Evolutionary conservation across 257 asterid genomes (phyloP).

Genomic region (Jaltomata sinuosa): DNA sequence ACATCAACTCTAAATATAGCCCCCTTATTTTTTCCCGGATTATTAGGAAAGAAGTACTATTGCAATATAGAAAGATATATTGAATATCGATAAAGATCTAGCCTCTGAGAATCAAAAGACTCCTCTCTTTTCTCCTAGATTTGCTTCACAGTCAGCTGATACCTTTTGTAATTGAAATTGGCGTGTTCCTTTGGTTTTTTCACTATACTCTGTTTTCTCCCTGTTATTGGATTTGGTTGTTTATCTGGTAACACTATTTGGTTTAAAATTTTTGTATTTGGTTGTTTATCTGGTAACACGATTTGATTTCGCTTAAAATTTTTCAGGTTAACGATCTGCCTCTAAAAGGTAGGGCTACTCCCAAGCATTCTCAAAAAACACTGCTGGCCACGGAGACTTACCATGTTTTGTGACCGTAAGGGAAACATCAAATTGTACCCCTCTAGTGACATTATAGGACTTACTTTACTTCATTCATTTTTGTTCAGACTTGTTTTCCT

Average conservation of each 20-base stretch:
- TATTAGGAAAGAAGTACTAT: background rate
- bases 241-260: background rate
- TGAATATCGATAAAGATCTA: background rate
- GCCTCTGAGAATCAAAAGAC: background rate
- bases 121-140: background rate
- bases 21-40: background rate
- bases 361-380: slow-evolving; percentile 65
- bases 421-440: background rate
- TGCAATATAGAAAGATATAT: background rate
- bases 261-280: slow-evolving; percentile 8
- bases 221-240: background rate
- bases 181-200: background rate
- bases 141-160: background rate
- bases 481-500: slow-evolving; percentile 1
- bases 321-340: slow-evolving; percentile 66
- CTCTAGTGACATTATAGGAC: background rate
- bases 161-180: background rate
- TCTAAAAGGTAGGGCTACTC: slow-evolving; percentile 48
- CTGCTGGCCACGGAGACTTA: slow-evolving; percentile 53
- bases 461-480: background rate
- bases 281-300: too few species aligned
- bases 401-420: slow-evolving; percentile 37
- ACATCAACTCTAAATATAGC: background rate
- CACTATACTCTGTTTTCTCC: background rate
- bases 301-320: too few species aligned